These are phyloP conservation scores for Vitis rotundifolia DNA, from an alignment of 164 flowering plant genomes.

Conservation along the genomic window DNA sequence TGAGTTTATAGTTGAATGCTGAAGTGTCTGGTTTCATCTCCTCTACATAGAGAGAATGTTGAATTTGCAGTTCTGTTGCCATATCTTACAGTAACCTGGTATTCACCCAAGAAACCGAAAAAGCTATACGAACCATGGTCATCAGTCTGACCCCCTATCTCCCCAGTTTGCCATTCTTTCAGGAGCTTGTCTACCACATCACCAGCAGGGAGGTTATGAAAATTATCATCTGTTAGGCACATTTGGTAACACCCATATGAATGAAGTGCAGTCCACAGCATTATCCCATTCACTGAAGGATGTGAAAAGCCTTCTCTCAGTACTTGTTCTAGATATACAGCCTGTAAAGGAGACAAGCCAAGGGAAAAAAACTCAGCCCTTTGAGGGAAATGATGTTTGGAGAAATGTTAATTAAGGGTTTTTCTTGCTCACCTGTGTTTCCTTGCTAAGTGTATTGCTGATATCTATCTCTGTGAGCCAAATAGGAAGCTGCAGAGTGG, in stretches of 20 bases:
- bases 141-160: slow-evolving; percentile 45
- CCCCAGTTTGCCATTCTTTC: slow-evolving; percentile 70
- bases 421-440: slow-evolving; percentile 54
- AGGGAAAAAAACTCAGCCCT: too few species aligned
- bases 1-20: slow-evolving; percentile 44
- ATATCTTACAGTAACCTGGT: slow-evolving; percentile 41
- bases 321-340: slow-evolving; percentile 72
- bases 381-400: too few species aligned
- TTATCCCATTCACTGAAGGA: slow-evolving; percentile 73
- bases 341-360: slow-evolving; percentile 33
- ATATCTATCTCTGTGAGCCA: slow-evolving; percentile 97
- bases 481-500: slow-evolving; percentile 76
- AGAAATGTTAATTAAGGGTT: background rate
- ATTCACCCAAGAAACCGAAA: slow-evolving; percentile 80
- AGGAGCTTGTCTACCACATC: slow-evolving; percentile 78
- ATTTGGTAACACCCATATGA: slow-evolving; percentile 81
- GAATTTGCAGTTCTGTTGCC: slow-evolving; percentile 37
- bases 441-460: slow-evolving; percentile 44
- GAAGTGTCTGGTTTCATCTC: slow-evolving; percentile 70
- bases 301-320: slow-evolving; percentile 95
- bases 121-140: slow-evolving; percentile 72
- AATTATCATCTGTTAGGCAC: slow-evolving; percentile 78
- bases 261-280: slow-evolving; percentile 85
- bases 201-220: slow-evolving; percentile 76
- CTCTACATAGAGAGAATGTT: slow-evolving; percentile 50